These are phyloP conservation scores for Citrus reticulata DNA, from an alignment of 345 rosid genomes.

Conservation along the genomic window DNA sequence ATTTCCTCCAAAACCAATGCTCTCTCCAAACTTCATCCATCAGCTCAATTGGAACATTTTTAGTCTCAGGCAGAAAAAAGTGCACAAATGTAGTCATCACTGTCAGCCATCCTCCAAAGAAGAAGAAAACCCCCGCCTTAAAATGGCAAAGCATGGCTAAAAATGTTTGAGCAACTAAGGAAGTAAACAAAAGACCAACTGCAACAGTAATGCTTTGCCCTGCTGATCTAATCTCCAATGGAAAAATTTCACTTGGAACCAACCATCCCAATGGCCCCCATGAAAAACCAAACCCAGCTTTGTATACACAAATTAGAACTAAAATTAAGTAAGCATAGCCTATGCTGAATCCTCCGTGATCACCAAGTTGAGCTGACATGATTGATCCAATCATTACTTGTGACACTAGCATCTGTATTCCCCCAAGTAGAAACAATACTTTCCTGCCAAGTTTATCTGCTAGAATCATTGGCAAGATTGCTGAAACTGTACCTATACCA, in stretches of 20 bases:
- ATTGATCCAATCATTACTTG: neutral
- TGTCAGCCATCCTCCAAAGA: constrained; percentile 42
- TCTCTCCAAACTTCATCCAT: neutral
- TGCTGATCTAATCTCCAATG: constrained; percentile 35
- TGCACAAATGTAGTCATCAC: constrained; percentile 41
- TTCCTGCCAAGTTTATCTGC: constrained; percentile 60
- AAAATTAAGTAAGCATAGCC: neutral
- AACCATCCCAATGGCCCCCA: no score
- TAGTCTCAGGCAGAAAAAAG: constrained; percentile 32
- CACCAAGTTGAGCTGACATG: neutral
- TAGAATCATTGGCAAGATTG: constrained; percentile 45
- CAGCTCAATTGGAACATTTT: neutral
- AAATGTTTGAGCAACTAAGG: constrained; percentile 52
- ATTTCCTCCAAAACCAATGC: constrained; percentile 1
- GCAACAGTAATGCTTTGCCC: constrained; percentile 26
- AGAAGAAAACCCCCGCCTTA: constrained; percentile 48
- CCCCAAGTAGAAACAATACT: constrained; percentile 42
- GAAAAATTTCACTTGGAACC: no score
- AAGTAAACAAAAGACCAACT: no score
- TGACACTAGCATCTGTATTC: constrained; percentile 9
- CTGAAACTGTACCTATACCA: constrained; percentile 31
- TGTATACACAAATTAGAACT: constrained; percentile 32
- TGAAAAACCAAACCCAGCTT: constrained; percentile 59
- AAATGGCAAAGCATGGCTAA: constrained; percentile 48
- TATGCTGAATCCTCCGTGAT: neutral